Evolutionary conservation across 139 green algal genomes (phyloP), one percentile per base, ranked within the genome.

Genomic region (Tetradesmus obliquus): DNA sequence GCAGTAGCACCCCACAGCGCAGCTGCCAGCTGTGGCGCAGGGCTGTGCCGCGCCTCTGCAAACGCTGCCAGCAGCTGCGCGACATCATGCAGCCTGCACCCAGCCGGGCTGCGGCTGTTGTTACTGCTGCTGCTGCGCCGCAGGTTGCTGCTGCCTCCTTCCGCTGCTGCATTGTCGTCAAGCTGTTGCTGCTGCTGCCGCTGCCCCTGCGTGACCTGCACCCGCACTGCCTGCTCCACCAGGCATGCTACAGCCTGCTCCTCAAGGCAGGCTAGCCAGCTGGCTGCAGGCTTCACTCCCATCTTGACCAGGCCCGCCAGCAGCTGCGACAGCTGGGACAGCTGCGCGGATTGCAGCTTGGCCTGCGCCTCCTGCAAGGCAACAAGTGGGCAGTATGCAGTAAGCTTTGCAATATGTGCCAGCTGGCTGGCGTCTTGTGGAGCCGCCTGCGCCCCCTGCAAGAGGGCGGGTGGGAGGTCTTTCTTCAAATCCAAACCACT

Each of bases 271-370:
- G 84, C 90, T 15, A 92, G 57, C 83, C 83, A 93, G 10, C 53
- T 24, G 8, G 85, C 20, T 79, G 91, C 32, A 10, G 91, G 91
- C 45, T 88, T 88, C 2, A 89, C 91, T 15, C 80, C 80, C 58
- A 91, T 66, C 45, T 84, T 88, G 53, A 84, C 85, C 57, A 93
- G 71, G 12, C 85, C 84, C 10, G 86, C 22, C 79, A 93, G 51
- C 79, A 93, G 62, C 79, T 85, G 58, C 1, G 91, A 76, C 55
- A 93, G 86, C 60, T 93, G 85, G 8, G 62, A 51, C 22, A 81
- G 60, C 17, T 81, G 45, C 3, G 88, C 55, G 5, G 51, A 20
- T 3, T 51, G 86, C 80, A 93, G 45, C 79, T 55, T 79, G 22
- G 51, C 24, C 62, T 89, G 57, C 60, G 86, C 76, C 8, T 22